Conservation (phyloP, 257 asterid species). For the Forsythia suspensa region DNA sequence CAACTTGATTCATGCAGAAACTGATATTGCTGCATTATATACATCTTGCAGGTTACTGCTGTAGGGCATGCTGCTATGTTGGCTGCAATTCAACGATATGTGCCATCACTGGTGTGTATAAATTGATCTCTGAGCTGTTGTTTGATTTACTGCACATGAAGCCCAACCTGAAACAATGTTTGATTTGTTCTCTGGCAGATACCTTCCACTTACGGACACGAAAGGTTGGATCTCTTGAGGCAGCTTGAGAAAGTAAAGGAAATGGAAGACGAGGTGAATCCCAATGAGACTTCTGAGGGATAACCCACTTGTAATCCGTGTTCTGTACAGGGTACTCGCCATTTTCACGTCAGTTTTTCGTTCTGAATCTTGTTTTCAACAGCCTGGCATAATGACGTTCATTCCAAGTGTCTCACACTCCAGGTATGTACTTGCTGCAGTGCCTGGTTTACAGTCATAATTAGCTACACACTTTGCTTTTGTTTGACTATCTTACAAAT, state of each 20-base stretch:
- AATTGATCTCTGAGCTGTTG: background rate
- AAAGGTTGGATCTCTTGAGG: slow-evolving; percentile 87
- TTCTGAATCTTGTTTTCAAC: background rate
- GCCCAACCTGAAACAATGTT: slow-evolving; percentile 21
- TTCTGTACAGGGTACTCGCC: background rate
- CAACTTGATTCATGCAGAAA: slow-evolving; percentile 17
- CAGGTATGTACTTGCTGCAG: background rate
- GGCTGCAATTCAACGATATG: slow-evolving; percentile 94
- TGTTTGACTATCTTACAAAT: background rate
- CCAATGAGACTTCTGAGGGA: slow-evolving; percentile 49
- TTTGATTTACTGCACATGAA: background rate
- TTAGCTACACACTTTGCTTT: background rate
- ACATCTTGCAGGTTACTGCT: slow-evolving; percentile 80
- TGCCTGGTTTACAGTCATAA: background rate
- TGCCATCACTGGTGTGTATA: slow-evolving; percentile 74
- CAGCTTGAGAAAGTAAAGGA: slow-evolving; percentile 93
- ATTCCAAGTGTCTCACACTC: background rate
- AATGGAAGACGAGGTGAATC: slow-evolving; percentile 64
- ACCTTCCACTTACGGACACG: slow-evolving; percentile 95
- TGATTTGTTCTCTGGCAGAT: slow-evolving; percentile 51
- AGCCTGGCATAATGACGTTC: background rate
- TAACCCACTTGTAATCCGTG: slow-evolving; percentile 17
- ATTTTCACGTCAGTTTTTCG: background rate
- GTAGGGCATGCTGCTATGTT: slow-evolving; percentile 98
- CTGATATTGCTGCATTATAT: slow-evolving; percentile 20